Evolutionary conservation across 129 eudicot species (phyloP), one percentile per base, ranked within the genome.

Genomic region (Solidago caesia): DNA sequence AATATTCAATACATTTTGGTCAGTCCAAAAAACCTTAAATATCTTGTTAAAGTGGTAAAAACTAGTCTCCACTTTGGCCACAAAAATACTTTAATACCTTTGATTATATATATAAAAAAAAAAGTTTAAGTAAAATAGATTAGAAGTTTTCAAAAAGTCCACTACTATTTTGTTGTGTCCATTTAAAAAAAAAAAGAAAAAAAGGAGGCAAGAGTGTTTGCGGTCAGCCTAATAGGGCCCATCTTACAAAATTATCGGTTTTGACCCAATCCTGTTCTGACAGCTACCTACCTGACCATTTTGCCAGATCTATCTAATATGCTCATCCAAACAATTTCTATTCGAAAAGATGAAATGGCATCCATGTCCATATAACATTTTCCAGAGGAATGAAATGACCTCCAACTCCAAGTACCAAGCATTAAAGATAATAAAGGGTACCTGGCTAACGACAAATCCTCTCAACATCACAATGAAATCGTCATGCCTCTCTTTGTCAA

Each of bases 361-460:
- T 77, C 12, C 33, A 45, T 64, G 14, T 16, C 4, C 15, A n/a
- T 16, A 48, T 45, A 2, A 47, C 21, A 15, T 65, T 49, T 63
- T 41, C 55, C 16, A 39, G 69, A 26, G 9, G 39, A 33, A 33
- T 33, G 25, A 8, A 64, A 64, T 7, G 27, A 15, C 1, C 5
- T 70, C 15, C 10, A 53, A 14, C 55, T 67, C 39, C 39, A 67
- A 8, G 73, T 16, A 27, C 21, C 16, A 15, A 59, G 70, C 60
- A 76, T 56, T 59, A 0, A 26, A 57, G 68, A 76, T 33, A 15
- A 52, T 52, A 79, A 47, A 46, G 2, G 33, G 51, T 84, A 92
- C 98, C 96, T 92, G 98, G 79, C 89, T 93, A 72, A 79, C 89
- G 41, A 93, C 82, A 60, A 93, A 90, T 70, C 98, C 98, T 87